These are phyloP conservation scores for Chenopodium album DNA, from an alignment of 148 eudicot species.

Conservation along the genomic window DNA sequence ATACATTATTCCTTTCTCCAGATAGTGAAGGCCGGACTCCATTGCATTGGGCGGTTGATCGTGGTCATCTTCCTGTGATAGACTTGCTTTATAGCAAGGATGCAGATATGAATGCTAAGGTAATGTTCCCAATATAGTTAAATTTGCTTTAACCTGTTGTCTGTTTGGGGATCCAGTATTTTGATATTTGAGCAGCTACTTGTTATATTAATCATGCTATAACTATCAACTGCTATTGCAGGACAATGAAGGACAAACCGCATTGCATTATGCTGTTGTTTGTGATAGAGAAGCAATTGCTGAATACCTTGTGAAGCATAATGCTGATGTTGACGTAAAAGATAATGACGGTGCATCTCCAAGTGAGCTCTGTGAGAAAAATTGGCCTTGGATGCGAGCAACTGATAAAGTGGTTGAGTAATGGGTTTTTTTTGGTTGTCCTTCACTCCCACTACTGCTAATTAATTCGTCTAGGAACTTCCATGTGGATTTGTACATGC, in stretches of 20 bases:
- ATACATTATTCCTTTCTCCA: conserved; percentile 28
- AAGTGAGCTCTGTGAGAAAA: conserved; percentile 58
- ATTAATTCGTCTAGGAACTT: conserved; percentile 1
- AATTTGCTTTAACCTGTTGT: background rate
- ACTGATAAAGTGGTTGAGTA: conserved; percentile 27
- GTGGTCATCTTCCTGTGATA: conserved; percentile 68
- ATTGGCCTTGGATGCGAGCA: conserved; percentile 75
- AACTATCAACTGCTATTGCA: conserved; percentile 24
- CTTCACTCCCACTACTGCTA: conserved; percentile 15
- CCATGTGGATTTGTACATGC: conserved; percentile 37
- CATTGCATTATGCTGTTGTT: conserved; percentile 91
- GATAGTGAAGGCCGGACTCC: conserved; percentile 98
- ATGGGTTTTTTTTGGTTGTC: conserved; percentile 13
- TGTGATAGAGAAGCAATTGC: conserved; percentile 84
- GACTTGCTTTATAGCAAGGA: conserved; percentile 64
- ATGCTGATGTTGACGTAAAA: conserved; percentile 51
- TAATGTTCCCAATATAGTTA: conserved; percentile 17
- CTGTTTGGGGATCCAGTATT: background rate
- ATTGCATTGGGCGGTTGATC: conserved; percentile 98
- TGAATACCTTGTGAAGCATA: conserved; percentile 72
- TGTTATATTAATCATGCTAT: background rate
- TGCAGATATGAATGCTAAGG: conserved; percentile 85
- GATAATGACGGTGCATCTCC: conserved; percentile 68
- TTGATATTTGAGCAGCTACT: background rate
- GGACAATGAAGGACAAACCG: conserved; percentile 93